Conservation (phyloP, 2,329 filamentous ascomycete genomes). For the Aspergillus niger region DNA sequence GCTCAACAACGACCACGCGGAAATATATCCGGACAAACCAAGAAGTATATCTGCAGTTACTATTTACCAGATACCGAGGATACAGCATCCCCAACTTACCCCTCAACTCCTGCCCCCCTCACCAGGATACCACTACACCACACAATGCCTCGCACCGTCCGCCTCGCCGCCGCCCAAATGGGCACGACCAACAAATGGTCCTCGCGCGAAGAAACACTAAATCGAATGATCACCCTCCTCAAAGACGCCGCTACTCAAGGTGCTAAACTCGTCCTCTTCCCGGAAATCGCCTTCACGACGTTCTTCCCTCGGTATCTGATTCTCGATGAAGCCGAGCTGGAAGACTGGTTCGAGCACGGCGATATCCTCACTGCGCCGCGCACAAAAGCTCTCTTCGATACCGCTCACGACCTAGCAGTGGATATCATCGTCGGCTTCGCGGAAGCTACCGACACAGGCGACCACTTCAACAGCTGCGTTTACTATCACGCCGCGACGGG, state of each 20-base stretch:
- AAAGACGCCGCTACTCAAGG: neutral
- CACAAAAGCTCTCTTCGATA: slow-evolving; percentile 53
- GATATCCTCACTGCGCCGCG: slow-evolving; percentile 46
- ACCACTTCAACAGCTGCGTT: slow-evolving; percentile 54
- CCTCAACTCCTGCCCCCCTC: neutral
- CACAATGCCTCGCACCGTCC: slow-evolving; percentile 44
- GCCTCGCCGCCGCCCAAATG: slow-evolving; percentile 52
- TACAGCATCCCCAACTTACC: slow-evolving; percentile 2
- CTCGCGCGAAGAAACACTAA: neutral
- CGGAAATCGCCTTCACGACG: neutral
- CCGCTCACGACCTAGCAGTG: slow-evolving; percentile 49
- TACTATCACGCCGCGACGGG: slow-evolving; percentile 53
- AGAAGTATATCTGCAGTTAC: neutral
- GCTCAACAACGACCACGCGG: neutral
- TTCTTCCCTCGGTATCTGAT: neutral
- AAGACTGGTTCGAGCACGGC: slow-evolving; percentile 55
- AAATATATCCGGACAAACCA: slow-evolving; percentile 8
- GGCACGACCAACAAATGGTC: neutral
- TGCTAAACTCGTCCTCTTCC: neutral
- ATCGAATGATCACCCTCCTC: neutral
- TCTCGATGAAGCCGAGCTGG: slow-evolving; percentile 46
- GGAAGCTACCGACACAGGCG: slow-evolving; percentile 49
- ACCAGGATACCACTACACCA: neutral
- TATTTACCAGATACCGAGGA: neutral
- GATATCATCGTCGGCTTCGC: slow-evolving; percentile 59